Percentiles rank a stretch among this genome's conserved stretches.
phyloP scores from a whole-genome alignment of 2,329 filamentous ascomycete genomes.

The Colletotrichum sp. region DNA sequence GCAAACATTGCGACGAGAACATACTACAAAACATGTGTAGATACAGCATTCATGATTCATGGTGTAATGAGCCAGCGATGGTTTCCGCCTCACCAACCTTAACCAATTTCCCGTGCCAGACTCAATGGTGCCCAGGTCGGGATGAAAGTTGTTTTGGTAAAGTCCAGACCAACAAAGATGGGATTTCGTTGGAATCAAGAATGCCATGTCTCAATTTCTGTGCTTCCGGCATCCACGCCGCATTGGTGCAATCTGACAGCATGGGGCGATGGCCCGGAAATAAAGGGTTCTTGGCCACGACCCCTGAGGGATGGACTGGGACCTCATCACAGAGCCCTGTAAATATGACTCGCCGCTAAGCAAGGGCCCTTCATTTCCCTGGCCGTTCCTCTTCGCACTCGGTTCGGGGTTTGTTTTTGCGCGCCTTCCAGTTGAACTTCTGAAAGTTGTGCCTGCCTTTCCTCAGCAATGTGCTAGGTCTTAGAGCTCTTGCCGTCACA shows the following conservation, averaged over 20 bases:
- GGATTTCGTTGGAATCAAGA: background rate
- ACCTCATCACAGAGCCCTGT: background rate
- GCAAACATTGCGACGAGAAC: background rate
- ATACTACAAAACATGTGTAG: background rate
- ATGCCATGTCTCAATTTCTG: background rate
- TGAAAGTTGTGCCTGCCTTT: background rate
- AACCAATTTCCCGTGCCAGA: background rate
- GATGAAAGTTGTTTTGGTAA: background rate
- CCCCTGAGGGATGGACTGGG: background rate
- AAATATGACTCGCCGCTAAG: background rate
- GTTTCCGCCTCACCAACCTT: background rate
- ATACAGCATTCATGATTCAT: background rate
- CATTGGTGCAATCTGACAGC: background rate
- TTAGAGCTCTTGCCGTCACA: accelerated
- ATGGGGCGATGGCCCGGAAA: background rate
- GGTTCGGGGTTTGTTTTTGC: background rate
- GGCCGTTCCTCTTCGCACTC: background rate
- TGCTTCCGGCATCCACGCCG: background rate
- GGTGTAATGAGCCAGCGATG: background rate
- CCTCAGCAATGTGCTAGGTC: accelerated
- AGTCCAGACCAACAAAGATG: background rate
- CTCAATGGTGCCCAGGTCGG: background rate
- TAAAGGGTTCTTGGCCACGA: background rate
- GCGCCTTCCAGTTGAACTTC: background rate
- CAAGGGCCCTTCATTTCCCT: background rate